Evolutionary conservation across 345 rosid genomes (phyloP).

Genomic region (Draba incana): DNA sequence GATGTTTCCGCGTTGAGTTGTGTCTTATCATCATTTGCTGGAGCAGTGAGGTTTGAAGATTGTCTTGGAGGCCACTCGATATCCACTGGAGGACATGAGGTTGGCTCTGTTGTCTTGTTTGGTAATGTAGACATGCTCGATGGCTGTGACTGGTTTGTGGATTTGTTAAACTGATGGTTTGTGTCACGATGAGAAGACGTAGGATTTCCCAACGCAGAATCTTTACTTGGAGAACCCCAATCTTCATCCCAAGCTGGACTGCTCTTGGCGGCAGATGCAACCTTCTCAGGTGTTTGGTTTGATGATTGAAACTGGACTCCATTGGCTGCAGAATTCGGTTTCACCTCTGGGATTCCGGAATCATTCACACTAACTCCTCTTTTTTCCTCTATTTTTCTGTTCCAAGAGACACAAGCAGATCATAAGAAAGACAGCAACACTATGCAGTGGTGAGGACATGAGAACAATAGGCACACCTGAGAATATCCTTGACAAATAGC

Average conservation of each 20-base stretch:
- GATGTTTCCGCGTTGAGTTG: constrained; percentile 51
- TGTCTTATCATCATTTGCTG: constrained; percentile 42
- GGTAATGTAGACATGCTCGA: constrained; percentile 44
- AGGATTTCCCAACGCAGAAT: constrained; percentile 34
- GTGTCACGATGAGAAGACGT: constrained; percentile 36
- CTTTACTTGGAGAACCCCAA: constrained; percentile 67
- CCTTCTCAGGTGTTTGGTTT: constrained; percentile 50
- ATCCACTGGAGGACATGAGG: constrained; percentile 73
- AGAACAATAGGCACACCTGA: constrained; percentile 56
- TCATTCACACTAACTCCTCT: constrained; percentile 74
- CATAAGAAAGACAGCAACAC: constrained; percentile 13
- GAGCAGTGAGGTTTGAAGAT: constrained; percentile 46
- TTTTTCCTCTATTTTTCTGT: constrained; percentile 86
- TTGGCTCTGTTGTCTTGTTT: constrained; percentile 47
- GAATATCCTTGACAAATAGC: constrained; percentile 86
- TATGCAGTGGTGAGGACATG: background rate
- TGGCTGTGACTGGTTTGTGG: constrained; percentile 46
- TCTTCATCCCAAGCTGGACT: constrained; percentile 84
- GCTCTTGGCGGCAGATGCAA: constrained; percentile 54
- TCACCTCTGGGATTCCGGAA: constrained; percentile 61
- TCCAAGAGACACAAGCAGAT: constrained; percentile 14
- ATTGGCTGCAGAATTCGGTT: constrained; percentile 46
- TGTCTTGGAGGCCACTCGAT: constrained; percentile 90
- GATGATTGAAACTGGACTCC: constrained; percentile 57
- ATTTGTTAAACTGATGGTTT: constrained; percentile 46